Percentiles rank a stretch among this genome's conserved stretches.
These are phyloP conservation scores for Ophiostoma australiae DNA, from an alignment of 2,329 filamentous ascomycete species.

Conservation along the genomic window DNA sequence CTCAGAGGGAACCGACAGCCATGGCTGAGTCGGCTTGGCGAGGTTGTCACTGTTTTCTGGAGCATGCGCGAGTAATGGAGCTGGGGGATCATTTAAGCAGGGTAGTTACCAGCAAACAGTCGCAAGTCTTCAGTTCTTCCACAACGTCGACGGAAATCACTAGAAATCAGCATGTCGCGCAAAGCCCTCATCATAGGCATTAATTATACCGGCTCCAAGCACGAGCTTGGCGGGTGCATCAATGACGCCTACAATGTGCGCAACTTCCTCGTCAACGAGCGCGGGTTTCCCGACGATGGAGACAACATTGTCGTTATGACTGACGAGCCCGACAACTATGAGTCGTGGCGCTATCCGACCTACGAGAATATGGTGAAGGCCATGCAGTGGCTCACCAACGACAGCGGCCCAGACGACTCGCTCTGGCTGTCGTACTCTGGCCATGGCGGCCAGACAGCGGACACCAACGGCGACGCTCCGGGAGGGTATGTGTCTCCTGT, in stretches of 20 bases:
- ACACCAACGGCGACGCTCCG: conserved; percentile 38
- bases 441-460: conserved; percentile 51
- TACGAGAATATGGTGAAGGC: conserved; percentile 41
- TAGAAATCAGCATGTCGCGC: background rate
- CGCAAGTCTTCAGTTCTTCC: background rate
- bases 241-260: conserved; percentile 38
- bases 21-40: background rate
- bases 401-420: conserved; percentile 45
- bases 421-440: conserved; percentile 56
- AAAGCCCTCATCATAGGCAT: conserved; percentile 45
- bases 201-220: conserved; percentile 55
- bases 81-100: background rate
- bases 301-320: conserved; percentile 38
- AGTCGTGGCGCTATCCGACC: conserved; percentile 35
- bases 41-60: background rate
- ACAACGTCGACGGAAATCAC: background rate
- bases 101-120: background rate
- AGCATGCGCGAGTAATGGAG: background rate
- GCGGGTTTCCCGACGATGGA: conserved; percentile 35
- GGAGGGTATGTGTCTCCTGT: background rate
- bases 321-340: conserved; percentile 34
- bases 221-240: conserved; percentile 54
- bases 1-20: background rate
- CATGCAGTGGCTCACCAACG: conserved; percentile 53
- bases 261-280: conserved; percentile 37